Evolutionary conservation across 345 rosid species (phyloP).

Genomic region (Populus tremula): DNA sequence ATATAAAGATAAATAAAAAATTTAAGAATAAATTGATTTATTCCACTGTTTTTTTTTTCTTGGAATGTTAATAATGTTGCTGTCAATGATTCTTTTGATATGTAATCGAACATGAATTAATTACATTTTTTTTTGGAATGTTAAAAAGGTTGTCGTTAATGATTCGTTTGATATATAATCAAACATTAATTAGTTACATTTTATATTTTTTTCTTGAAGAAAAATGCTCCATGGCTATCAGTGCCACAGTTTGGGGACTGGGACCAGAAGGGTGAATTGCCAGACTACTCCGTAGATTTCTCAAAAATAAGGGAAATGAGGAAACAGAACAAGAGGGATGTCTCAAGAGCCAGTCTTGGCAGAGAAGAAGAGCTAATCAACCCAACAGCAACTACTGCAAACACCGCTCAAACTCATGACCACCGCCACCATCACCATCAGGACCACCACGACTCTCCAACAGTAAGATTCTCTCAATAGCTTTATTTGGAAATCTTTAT

Average conservation of each 20-base stretch:
- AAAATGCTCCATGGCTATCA: conserved; percentile 77
- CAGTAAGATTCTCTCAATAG: conserved; percentile 46
- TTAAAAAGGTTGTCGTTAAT: no score
- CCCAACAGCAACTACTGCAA: conserved; percentile 45
- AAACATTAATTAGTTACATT: not conserved
- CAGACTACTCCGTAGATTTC: conserved; percentile 91
- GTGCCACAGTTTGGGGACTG: conserved; percentile 98
- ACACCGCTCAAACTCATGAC: conserved; percentile 30
- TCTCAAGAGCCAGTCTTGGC: conserved; percentile 87
- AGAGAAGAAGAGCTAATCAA: conserved; percentile 78
- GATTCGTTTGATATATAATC: not conserved
- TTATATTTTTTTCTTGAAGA: conserved; percentile 29
- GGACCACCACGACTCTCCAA: conserved; percentile 46
- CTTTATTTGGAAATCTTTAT: not conserved
- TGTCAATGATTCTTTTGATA: not conserved
- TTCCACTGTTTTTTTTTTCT: no score
- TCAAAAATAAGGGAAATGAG: conserved; percentile 90
- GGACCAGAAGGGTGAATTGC: conserved; percentile 87
- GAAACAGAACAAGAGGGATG: conserved; percentile 89
- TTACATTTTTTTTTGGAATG: not conserved
- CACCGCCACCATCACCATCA: conserved; percentile 33
- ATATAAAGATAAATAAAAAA: no score
- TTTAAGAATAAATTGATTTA: no score
- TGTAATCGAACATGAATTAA: not conserved
- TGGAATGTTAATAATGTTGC: not conserved